Conservation (phyloP, 441 rosid species). For the Metrosideros polymorpha region DNA sequence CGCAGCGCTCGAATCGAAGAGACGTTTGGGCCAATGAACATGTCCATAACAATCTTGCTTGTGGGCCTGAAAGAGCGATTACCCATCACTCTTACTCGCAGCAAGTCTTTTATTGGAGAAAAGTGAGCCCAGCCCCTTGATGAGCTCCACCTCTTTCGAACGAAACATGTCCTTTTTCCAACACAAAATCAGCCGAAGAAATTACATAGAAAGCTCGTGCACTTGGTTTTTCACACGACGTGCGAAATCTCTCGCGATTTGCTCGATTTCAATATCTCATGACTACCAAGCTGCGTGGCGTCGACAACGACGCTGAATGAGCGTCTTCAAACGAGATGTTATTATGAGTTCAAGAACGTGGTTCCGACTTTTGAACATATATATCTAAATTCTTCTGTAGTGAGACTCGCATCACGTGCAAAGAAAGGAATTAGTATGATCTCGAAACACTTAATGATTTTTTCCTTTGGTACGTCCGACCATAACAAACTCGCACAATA, state of each 20-base stretch:
- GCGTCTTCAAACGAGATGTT: neutral
- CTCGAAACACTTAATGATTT: neutral
- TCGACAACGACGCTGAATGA: accelerated
- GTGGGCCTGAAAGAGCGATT: neutral
- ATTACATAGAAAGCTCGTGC: neutral
- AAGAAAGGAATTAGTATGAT: neutral
- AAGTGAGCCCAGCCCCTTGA: neutral
- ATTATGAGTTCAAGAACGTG: neutral
- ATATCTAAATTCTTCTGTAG: neutral
- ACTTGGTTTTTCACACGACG: accelerated
- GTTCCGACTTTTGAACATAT: neutral
- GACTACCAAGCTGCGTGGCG: neutral
- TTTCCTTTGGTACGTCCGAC: neutral
- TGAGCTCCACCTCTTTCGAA: neutral
- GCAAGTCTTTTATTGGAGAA: neutral
- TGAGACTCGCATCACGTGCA: neutral
- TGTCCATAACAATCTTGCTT: neutral
- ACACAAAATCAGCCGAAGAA: neutral
- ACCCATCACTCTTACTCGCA: neutral
- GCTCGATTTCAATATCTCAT: neutral
- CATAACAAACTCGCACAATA: neutral
- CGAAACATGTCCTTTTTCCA: neutral
- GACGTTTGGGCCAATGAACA: neutral
- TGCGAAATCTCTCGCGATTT: accelerated
- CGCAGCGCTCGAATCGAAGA: neutral